A percentile compares a stretch with the other conserved stretches of the same genome.
These are phyloP conservation scores for Sporothrix phasma DNA, from an alignment of 2,329 filamentous ascomycete genomes.

Conservation along the genomic window DNA sequence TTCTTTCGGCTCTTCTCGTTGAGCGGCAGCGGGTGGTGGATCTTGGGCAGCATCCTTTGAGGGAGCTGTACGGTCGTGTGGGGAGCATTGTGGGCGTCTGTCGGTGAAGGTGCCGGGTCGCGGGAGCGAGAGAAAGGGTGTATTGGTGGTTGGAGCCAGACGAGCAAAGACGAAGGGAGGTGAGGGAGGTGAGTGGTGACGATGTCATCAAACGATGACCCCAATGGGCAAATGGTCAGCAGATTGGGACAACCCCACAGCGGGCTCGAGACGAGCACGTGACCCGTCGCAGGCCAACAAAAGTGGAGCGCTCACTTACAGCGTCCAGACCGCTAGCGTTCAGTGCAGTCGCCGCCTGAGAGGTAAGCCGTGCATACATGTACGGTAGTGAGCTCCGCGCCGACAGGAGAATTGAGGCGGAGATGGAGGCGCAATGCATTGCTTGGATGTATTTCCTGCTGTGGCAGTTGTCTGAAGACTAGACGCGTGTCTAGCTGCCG, in stretches of 20 bases:
- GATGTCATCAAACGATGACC: background rate
- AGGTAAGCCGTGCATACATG: background rate
- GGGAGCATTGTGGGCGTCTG: conserved; percentile 26
- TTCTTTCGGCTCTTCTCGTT: conserved; percentile 41
- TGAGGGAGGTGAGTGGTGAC: background rate
- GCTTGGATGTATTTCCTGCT: too few species aligned
- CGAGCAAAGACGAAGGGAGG: too few species aligned
- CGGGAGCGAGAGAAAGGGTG: too few species aligned
- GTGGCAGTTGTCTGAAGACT: background rate
- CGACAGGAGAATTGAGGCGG: background rate
- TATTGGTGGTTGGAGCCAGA: background rate
- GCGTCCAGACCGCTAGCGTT: background rate
- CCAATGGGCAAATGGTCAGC: background rate
- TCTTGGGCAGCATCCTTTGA: conserved; percentile 34
- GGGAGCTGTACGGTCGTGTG: conserved; percentile 29
- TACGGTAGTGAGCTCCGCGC: background rate
- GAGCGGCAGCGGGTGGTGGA: conserved; percentile 44
- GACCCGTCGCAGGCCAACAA: background rate
- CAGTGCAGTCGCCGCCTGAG: too few species aligned
- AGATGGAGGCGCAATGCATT: background rate
- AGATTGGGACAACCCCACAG: background rate
- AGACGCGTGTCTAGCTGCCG: too few species aligned
- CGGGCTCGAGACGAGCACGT: background rate
- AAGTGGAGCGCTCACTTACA: background rate
- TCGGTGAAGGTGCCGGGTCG: too few species aligned